These are phyloP conservation scores for Sporopachydermia lactativora DNA, from an alignment of 805 yeast species.

Conservation along the genomic window DNA sequence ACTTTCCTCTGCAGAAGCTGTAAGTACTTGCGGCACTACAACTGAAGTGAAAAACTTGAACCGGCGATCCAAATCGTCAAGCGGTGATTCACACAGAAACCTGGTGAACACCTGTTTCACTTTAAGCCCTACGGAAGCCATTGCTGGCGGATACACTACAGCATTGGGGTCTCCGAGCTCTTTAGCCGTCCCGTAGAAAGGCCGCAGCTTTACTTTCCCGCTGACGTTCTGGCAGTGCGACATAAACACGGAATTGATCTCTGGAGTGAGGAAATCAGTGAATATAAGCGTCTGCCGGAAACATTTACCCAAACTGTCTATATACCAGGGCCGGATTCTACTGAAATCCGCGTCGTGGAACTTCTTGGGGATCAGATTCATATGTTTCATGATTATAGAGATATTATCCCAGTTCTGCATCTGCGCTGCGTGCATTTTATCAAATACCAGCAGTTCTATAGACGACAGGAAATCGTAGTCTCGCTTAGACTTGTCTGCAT, in stretches of 20 bases:
- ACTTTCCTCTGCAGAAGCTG: conserved; percentile 28
- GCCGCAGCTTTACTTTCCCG: conserved; percentile 21
- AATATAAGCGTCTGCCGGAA: conserved; percentile 72
- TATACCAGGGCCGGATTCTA: conserved; percentile 82
- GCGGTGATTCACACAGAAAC: conserved; percentile 40
- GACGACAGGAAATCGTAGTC: conserved; percentile 79
- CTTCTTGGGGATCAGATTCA: conserved; percentile 66
- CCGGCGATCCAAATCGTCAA: conserved; percentile 67
- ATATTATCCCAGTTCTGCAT: conserved; percentile 93
- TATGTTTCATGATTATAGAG: conserved; percentile 43
- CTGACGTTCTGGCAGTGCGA: conserved; percentile 21
- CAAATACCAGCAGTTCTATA: conserved; percentile 68
- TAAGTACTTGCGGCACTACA: conserved; percentile 53
- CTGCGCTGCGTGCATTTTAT: conserved; percentile 73
- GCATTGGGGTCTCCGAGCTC: conserved; percentile 46
- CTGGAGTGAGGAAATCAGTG: conserved; percentile 69
- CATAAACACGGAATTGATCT: conserved; percentile 45
- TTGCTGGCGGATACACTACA: conserved; percentile 33
- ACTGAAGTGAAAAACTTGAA: conserved; percentile 69
- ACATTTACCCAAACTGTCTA: conserved; percentile 62
- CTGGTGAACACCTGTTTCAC: conserved; percentile 61
- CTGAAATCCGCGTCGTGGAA: conserved; percentile 78
- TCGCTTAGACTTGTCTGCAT: conserved; percentile 30
- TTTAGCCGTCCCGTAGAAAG: conserved; percentile 21
- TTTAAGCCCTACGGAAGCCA: conserved; percentile 51